Base-by-base conservation (phyloP, 139 green algal species). In the Pycnococcus provasolii region DNA sequence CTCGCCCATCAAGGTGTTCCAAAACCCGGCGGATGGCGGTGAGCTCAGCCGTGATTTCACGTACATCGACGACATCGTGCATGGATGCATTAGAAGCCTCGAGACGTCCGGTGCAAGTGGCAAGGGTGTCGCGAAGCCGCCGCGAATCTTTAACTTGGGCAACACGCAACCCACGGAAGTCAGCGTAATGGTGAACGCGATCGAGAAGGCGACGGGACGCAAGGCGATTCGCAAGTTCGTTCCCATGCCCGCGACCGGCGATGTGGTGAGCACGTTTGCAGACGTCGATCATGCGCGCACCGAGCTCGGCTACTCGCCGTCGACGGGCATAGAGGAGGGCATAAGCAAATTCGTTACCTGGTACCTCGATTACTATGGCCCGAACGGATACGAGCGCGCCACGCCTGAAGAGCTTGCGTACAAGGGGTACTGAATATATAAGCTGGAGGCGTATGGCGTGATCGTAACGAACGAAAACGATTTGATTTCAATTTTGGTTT, bases 41-140 rank as follows among this genome's bases (percentile, higher is more conserved):
- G 77, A 83, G 69, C 62, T 80, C 0, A 57, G 43, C 41, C 45
- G 86, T 8, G 86, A 93, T 67, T 93, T 93, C 70, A 93, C 86
- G 2, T 93, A 83, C 74, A 83, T 93, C 48, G 84, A 83, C 46
- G 86, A 93, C 73, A 81, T 91, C 39, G 84, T 91, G 8, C 54
- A 52, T 15, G 86, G 86, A 13, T 67, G 82, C 3, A 53, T 93
- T 43, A 74, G 46, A 0, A 62, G 83, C 0, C 48, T 89, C 41
- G 86, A 91, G 62, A 80, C 70, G 1, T 42, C 66, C 7, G 60
- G 72, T 42, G 55, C 66, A 41, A 79, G 68, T 26, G n/a, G 60
- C 13, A 75, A 81, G 60, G 71, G 70, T 37, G 61, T 50, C 45
- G 40, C 46, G 15, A 62, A 53, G 9, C 26, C 71, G 26, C 1